Conservation (phyloP, 257 asterid genomes). For the Solanum peruvianum region DNA sequence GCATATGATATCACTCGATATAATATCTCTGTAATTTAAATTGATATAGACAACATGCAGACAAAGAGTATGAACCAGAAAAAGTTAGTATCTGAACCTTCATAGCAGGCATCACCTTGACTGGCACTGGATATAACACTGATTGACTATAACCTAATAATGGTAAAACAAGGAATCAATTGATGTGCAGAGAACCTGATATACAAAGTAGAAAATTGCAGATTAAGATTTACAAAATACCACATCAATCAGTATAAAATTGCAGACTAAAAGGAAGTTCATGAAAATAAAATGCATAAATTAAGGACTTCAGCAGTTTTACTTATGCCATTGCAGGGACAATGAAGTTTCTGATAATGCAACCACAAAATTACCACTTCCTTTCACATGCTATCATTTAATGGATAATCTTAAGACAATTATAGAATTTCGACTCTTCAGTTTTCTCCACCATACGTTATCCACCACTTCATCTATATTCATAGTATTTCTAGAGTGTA, state of each 20-base stretch:
- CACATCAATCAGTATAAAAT: neutral
- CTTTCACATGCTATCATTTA: neutral
- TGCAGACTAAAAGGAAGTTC: neutral
- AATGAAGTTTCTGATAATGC: neutral
- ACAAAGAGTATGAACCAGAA: neutral
- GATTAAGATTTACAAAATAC: neutral
- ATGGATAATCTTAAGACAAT: neutral
- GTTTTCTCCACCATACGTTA: neutral
- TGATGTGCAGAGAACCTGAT: neutral
- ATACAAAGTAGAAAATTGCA: neutral
- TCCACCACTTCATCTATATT: neutral
- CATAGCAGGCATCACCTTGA: neutral
- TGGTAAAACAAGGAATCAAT: neutral
- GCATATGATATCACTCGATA: neutral
- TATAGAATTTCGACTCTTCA: neutral
- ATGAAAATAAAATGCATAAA: neutral
- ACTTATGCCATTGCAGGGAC: neutral
- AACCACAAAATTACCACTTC: neutral
- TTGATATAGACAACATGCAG: neutral
- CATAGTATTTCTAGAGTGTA: neutral
- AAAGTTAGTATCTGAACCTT: neutral
- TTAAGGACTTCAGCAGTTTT: neutral
- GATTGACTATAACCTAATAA: neutral
- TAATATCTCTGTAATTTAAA: neutral
- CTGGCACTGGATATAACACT: neutral